These are phyloP conservation scores for Clausena lansium DNA, from an alignment of 345 rosid species.

Conservation along the genomic window DNA sequence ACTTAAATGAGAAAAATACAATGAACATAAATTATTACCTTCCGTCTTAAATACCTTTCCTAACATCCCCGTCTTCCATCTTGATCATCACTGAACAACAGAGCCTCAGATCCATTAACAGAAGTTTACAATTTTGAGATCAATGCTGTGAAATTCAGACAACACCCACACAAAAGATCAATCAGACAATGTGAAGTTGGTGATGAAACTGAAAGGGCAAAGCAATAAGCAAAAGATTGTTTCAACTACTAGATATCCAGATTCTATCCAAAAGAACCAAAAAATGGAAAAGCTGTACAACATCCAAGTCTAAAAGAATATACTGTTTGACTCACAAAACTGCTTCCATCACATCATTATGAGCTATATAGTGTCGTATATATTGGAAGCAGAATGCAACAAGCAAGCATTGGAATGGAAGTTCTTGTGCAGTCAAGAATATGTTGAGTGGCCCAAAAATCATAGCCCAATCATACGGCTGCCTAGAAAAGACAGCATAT, in stretches of 20 bases:
- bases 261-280: not conserved
- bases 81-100: not conserved
- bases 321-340: not conserved
- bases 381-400: not conserved
- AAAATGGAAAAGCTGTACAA: not conserved
- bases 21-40: not conserved
- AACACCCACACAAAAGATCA: not conserved
- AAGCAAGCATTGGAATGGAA: constrained; percentile 1
- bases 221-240: not conserved
- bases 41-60: not conserved
- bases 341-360: not conserved
- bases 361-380: not conserved
- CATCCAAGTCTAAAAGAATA: not conserved
- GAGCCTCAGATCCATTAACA: not conserved
- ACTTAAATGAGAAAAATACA: not conserved
- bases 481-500: not conserved
- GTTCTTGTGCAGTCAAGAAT: constrained; percentile 3
- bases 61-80: not conserved
- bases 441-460: not conserved
- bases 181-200: not conserved
- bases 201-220: not conserved
- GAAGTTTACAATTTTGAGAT: no score
- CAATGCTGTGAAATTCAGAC: not conserved
- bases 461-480: not conserved
- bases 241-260: not conserved